These are phyloP conservation scores for Russula vinacea DNA, from an alignment of 768 basidiomycete genomes.

Conservation along the genomic window DNA sequence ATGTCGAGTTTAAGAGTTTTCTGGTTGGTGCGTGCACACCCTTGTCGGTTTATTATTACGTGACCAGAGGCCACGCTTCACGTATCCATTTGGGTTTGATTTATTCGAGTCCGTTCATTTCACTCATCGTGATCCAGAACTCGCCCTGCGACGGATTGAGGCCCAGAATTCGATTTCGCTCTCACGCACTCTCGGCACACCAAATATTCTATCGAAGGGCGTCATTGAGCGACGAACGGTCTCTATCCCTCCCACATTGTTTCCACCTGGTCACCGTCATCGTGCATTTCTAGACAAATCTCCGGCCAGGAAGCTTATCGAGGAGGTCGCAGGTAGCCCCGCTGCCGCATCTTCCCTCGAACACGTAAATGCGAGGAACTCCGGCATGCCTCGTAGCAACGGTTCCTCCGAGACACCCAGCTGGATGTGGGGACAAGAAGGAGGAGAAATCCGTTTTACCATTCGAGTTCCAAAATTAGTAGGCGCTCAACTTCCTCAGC, in stretches of 20 bases:
- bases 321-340: slow-evolving; percentile 38
- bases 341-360: background rate
- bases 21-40: slow-evolving; percentile 61
- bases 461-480: slow-evolving; percentile 59
- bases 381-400: background rate
- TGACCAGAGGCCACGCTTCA: background rate
- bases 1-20: slow-evolving; percentile 65
- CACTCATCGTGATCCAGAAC: slow-evolving; percentile 44
- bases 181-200: slow-evolving; percentile 65
- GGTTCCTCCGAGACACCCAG: slow-evolving; percentile 34
- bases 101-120: background rate
- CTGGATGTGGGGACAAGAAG: slow-evolving; percentile 55
- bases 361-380: background rate
- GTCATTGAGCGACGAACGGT: slow-evolving; percentile 56
- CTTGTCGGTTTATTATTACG: slow-evolving; percentile 3
- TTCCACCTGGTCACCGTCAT: slow-evolving; percentile 33
- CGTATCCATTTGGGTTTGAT: background rate
- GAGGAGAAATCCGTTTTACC: slow-evolving; percentile 45
- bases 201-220: slow-evolving; percentile 80
- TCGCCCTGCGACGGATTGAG: slow-evolving; percentile 66
- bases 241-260: slow-evolving; percentile 48
- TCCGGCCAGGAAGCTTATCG: slow-evolving; percentile 45
- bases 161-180: slow-evolving; percentile 55
- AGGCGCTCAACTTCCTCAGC: slow-evolving; percentile 34
- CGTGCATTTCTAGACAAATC: slow-evolving; percentile 12